Conservation (phyloP, 73 alveolate genomes). For the Urostyla sp. region DNA sequence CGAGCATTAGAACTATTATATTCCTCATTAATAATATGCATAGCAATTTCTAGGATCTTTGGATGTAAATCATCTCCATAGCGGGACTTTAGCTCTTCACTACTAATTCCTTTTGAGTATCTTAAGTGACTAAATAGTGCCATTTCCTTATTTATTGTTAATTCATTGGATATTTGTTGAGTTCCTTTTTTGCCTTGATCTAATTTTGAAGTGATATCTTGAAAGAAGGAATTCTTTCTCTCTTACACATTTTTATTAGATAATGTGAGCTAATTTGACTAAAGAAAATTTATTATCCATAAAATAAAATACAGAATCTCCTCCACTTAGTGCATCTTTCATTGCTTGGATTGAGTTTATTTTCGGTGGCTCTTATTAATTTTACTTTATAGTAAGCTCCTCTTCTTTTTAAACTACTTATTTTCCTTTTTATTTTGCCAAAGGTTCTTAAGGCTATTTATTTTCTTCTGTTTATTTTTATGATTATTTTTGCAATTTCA, state of each 20-base stretch:
- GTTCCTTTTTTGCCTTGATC: neutral
- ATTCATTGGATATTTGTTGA: neutral
- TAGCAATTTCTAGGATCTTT: conserved; percentile 19
- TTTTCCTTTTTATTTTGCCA: neutral
- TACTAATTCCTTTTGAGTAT: conserved; percentile 3
- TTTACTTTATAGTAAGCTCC: neutral
- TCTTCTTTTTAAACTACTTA: conserved; percentile 1
- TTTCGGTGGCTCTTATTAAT: neutral
- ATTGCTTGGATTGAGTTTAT: neutral
- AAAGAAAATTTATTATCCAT: too few relatives aligned
- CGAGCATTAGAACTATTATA: conserved; percentile 28
- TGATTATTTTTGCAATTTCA: neutral
- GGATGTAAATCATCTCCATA: conserved; percentile 46
- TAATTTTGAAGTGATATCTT: neutral
- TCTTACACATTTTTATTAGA: neutral
- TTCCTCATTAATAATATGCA: conserved; percentile 13
- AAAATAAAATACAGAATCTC: too few relatives aligned
- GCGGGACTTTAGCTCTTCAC: neutral
- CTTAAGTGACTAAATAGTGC: conserved; percentile 19
- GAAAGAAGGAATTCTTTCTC: neutral
- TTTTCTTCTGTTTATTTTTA: neutral
- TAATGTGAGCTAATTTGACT: neutral
- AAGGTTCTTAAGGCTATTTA: neutral
- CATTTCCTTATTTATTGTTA: conserved; percentile 10
- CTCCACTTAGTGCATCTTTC: neutral